These are phyloP conservation scores for Hypoxylon sp. DNA, from an alignment of 2,329 filamentous ascomycete genomes.

Conservation along the genomic window DNA sequence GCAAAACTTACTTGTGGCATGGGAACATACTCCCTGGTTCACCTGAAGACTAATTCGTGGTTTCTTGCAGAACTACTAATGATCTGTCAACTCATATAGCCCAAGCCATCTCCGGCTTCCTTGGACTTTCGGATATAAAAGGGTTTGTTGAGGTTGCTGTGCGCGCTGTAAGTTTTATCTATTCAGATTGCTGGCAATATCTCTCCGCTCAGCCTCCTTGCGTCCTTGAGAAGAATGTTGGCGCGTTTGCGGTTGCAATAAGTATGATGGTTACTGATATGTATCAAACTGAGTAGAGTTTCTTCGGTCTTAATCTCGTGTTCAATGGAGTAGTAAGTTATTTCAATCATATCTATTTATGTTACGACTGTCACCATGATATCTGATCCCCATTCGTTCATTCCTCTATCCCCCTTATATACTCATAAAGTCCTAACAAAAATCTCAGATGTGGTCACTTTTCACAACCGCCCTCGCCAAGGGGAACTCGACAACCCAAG, in stretches of 20 bases:
- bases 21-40: background rate
- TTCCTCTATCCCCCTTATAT: background rate
- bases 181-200: too few relatives aligned
- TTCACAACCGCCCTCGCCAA: slow-evolving; percentile 81
- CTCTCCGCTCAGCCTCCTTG: too few relatives aligned
- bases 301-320: slow-evolving; percentile 77
- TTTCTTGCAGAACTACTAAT: slow-evolving; percentile 60
- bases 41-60: slow-evolving; percentile 8
- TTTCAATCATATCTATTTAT: background rate
- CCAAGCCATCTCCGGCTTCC: slow-evolving; percentile 51
- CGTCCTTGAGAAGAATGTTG: too few relatives aligned
- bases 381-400: background rate
- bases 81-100: slow-evolving; percentile 61
- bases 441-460: slow-evolving; percentile 76
- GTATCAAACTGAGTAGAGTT: slow-evolving; percentile 58
- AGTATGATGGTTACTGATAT: too few relatives aligned
- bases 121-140: slow-evolving; percentile 55
- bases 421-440: slow-evolving; percentile 4
- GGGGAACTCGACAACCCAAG: slow-evolving; percentile 78
- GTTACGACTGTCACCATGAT: background rate
- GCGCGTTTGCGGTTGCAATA: too few relatives aligned
- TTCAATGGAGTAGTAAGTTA: slow-evolving; percentile 74
- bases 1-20: background rate
- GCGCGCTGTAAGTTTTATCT: slow-evolving; percentile 55
- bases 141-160: slow-evolving; percentile 57